Evolutionary conservation across 306 rosid genomes (phyloP).

Genomic region (Mimosa pudica): DNA sequence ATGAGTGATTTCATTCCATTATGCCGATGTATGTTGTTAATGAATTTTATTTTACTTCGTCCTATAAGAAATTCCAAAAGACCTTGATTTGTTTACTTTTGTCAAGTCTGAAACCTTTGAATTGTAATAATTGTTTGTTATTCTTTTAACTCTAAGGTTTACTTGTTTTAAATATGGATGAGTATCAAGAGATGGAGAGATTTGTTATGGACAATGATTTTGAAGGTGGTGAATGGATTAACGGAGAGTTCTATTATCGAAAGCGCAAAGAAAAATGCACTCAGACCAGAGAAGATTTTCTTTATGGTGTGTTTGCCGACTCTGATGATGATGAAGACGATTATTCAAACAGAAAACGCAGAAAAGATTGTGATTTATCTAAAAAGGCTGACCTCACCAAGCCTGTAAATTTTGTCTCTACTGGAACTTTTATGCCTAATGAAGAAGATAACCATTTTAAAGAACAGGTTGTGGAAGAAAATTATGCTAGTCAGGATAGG

Average conservation of each 20-base stretch:
- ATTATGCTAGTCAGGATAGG: conserved; percentile 40
- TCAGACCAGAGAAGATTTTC: conserved; percentile 78
- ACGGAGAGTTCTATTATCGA: conserved; percentile 64
- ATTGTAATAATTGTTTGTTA: background rate
- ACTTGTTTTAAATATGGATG: conserved; percentile 58
- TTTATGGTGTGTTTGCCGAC: conserved; percentile 67
- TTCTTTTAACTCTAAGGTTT: background rate
- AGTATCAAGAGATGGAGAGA: conserved; percentile 81
- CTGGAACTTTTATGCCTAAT: conserved; percentile 71
- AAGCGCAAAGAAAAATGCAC: conserved; percentile 67
- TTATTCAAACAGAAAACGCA: conserved; percentile 56
- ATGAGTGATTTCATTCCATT: background rate
- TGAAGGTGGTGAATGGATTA: conserved; percentile 73
- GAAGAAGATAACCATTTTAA: conserved; percentile 55
- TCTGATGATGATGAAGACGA: conserved; percentile 53
- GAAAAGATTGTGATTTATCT: conserved; percentile 47
- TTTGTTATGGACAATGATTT: conserved; percentile 86
- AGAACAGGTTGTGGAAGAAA: conserved; percentile 37
- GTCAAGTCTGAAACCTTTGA: background rate
- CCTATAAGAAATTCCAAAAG: background rate
- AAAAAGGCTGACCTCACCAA: conserved; percentile 61
- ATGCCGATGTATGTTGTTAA: background rate
- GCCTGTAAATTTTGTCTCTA: conserved; percentile 83
- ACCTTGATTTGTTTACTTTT: background rate
- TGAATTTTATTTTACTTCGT: background rate